Percentiles rank a stretch among this genome's conserved stretches.
Evolutionary conservation across 352 stramenopile genomes (phyloP).

Genomic region (Phytophthora cajani): DNA sequence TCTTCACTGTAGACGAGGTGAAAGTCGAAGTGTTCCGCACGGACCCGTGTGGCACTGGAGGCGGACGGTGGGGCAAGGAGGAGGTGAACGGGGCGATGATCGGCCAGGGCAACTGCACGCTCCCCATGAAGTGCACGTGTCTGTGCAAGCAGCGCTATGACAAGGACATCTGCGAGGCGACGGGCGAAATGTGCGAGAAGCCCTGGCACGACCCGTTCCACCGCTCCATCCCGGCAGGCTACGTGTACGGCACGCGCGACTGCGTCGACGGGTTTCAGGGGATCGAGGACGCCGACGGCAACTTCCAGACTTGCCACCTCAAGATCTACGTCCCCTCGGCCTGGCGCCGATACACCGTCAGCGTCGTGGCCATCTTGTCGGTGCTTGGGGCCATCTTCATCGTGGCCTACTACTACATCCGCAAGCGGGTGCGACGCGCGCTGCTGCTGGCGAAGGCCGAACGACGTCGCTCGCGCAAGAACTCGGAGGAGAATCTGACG

Average conservation of each 20-base stretch:
- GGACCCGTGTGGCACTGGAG: slow-evolving; percentile 92
- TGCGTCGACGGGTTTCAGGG: slow-evolving; percentile 96
- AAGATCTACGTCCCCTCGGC: slow-evolving; percentile 93
- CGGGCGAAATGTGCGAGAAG: slow-evolving; percentile 82
- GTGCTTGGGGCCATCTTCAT: slow-evolving; percentile 71
- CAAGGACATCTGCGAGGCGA: slow-evolving; percentile 61
- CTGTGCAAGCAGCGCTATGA: slow-evolving; percentile 90
- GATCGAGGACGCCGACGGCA: slow-evolving; percentile 86
- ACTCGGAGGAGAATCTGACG: slow-evolving; percentile 58
- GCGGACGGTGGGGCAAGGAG: slow-evolving; percentile 79
- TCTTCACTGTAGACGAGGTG: slow-evolving; percentile 94
- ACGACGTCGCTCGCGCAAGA: slow-evolving; percentile 82
- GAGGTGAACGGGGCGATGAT: slow-evolving; percentile 72
- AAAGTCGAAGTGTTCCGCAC: slow-evolving; percentile 94
- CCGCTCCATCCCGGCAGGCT: slow-evolving; percentile 77
- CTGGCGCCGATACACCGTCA: slow-evolving; percentile 86
- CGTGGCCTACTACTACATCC: slow-evolving; percentile 88
- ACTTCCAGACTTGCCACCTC: slow-evolving; percentile 95
- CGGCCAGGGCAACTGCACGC: slow-evolving; percentile 93
- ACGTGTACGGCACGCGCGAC: slow-evolving; percentile 91
- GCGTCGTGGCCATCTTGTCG: slow-evolving; percentile 74
- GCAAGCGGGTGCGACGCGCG: slow-evolving; percentile 76
- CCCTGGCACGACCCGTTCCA: slow-evolving; percentile 84
- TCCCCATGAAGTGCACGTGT: slow-evolving; percentile 92
- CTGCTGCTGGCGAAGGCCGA: slow-evolving; percentile 93